Evolutionary conservation across 768 basidiomycete genomes (phyloP).

Genomic region (Lyophyllum semitale): DNA sequence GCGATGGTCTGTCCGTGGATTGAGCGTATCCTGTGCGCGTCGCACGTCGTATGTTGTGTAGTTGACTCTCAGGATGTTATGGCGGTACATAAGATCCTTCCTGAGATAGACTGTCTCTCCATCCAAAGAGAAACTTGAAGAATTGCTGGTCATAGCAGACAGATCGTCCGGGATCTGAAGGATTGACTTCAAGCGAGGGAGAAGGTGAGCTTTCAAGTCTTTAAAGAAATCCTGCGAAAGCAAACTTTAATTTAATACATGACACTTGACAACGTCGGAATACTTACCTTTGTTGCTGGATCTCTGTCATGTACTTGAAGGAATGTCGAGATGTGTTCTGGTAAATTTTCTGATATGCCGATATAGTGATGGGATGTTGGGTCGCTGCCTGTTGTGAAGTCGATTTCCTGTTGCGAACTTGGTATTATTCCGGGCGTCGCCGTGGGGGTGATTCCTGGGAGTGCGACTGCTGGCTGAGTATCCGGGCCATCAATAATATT

Average conservation of each 20-base stretch:
- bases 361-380: not conserved
- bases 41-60: slow-evolving; percentile 45
- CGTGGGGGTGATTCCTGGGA: not conserved
- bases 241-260: not conserved
- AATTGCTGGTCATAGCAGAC: not conserved
- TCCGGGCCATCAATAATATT: no score
- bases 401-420: not conserved
- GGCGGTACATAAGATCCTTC: slow-evolving; percentile 27
- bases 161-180: not conserved
- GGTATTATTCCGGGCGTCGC: not conserved
- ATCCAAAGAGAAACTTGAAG: not conserved
- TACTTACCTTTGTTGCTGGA: not conserved
- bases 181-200: not conserved
- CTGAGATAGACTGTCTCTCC: slow-evolving; percentile 10
- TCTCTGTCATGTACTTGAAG: not conserved
- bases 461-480: not conserved
- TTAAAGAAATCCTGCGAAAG: not conserved
- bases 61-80: slow-evolving; percentile 35
- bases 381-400: not conserved
- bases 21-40: slow-evolving; percentile 42
- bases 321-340: not conserved
- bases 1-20: slow-evolving; percentile 30
- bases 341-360: not conserved
- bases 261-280: not conserved
- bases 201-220: not conserved